Evolutionary conservation across 148 eudicot genomes (phyloP), one percentile per base, ranked within the genome.

Genomic region (Chenopodium suecicum): DNA sequence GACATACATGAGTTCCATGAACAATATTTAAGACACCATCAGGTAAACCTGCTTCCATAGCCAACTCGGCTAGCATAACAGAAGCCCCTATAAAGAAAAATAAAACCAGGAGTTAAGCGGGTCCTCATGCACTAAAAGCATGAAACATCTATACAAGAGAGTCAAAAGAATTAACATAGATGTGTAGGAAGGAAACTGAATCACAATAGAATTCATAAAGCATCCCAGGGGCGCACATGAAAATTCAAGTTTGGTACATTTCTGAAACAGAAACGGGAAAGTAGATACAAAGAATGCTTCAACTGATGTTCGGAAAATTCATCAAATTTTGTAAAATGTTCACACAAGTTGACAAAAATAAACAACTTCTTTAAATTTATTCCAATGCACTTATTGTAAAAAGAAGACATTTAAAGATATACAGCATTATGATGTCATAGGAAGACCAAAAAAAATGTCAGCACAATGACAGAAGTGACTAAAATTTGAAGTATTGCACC

Each of bases 1-100:
- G 77, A 71, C 92, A 83, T 94, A 96, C 99, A 87, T 91, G 84
- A 81, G 99, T 92, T 74, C 99, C 99, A 83, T 94, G 98, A 73
- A 96, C 97, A 82, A 96, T 90, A 85, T 94, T 96, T 72, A 94
- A 85, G 48, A 96, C 99, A 74, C 99, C 99, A 69, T 89, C 89
- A 65, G 99, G 99, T 74, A 96, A 87, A 85, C 99, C 99, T 85
- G 99, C 99, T 88, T 96, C 99, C 94, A 89, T 90, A 19, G 99
- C 99, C 83, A 96, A 85, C 90, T 96, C 92, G 20, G 99, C 98
- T 72, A 96, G 95, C 87, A 94, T 83, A 77, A 96, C 84, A 37
- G 97, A 92, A 67, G 99, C 98, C 80, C 99, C 99, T 96, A 85
- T 23, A 58, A 82, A 63, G 44, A 75, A n/a, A 54, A 78, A 78